Base-by-base conservation (phyloP, 768 basidiomycete species). In the Jaapia argillacea region DNA sequence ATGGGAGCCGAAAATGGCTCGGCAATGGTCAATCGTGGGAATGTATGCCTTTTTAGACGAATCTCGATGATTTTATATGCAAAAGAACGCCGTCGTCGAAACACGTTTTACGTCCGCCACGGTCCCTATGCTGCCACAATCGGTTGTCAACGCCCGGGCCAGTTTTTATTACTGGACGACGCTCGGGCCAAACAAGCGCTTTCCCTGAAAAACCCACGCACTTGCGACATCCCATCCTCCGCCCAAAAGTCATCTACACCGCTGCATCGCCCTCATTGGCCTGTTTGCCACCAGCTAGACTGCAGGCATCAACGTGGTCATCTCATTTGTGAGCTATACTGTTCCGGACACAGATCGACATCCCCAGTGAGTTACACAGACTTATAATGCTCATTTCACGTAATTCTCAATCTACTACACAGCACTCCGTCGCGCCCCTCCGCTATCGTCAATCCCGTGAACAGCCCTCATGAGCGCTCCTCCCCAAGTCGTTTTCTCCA, bases 61-160 rank as follows among this genome's bases (percentile, higher is more conserved):
- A 33, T 33, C 10, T 23, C 24, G 49, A 52, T 57, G 56, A 51
- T 52, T 52, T 58, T 55, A 61, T 59, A 54, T 56, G 59, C 56
- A 10, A 56, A 58, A 56, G 52, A 56, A 54, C 53, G 59, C 67
- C 68, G 70, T 67, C 71, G 70, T 68, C 74, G 77, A 73, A 80
- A 80, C 79, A 83, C 80, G 80, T 83, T 81, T 77, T 71, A 74
- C 71, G 75, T 74, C 67, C 69, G 67, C 79, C 80, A 72, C 76
- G 74, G 28, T 70, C 69, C 59, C 58, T 64, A 69, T 56, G 59
- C 59, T 51, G 56, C 68, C 68, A 68, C 63, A 57, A 57, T 62
- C 63, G 68, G 68, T 70, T 67, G 65, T 69, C 62, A 63, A 68
- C 63, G 69, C 69, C 66, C 69, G 67, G 69, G 67, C 69, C 70